Evolutionary conservation across 2,329 filamentous ascomycete species (phyloP).

Genomic region (Aureobasidium sp.): DNA sequence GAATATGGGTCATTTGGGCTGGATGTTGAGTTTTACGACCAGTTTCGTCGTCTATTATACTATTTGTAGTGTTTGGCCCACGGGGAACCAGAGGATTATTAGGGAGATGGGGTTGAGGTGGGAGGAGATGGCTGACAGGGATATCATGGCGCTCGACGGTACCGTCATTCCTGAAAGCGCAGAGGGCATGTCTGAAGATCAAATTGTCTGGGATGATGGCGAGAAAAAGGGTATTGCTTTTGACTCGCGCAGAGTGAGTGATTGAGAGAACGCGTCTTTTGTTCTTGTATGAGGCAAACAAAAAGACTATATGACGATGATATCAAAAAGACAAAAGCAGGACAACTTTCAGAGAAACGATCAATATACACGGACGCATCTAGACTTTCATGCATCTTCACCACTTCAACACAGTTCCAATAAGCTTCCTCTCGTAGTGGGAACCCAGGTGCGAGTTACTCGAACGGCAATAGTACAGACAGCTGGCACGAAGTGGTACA

Average conservation of each 20-base stretch:
- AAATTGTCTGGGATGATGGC: background rate
- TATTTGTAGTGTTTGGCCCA: constrained; percentile 32
- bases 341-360: too few species aligned
- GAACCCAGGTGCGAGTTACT: too few species aligned
- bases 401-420: background rate
- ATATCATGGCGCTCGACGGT: constrained; percentile 16
- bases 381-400: background rate
- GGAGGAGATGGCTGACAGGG: constrained; percentile 19
- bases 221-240: constrained; percentile 11
- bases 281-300: too few species aligned
- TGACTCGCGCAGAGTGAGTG: constrained; percentile 1
- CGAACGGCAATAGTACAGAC: too few species aligned
- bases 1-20: constrained; percentile 47
- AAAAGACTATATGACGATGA: too few species aligned
- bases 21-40: constrained; percentile 51
- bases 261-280: background rate
- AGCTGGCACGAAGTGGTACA: too few species aligned
- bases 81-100: constrained; percentile 28
- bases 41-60: constrained; percentile 46
- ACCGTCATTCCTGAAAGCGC: constrained; percentile 14
- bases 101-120: constrained; percentile 26
- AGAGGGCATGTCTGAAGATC: constrained; percentile 2
- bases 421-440: background rate
- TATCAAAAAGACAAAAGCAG: too few species aligned
- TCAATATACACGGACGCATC: too few species aligned